Evolutionary conservation across 371 early-diverging fungal genomes (phyloP).

Genomic region (Chytridium lagenaria): DNA sequence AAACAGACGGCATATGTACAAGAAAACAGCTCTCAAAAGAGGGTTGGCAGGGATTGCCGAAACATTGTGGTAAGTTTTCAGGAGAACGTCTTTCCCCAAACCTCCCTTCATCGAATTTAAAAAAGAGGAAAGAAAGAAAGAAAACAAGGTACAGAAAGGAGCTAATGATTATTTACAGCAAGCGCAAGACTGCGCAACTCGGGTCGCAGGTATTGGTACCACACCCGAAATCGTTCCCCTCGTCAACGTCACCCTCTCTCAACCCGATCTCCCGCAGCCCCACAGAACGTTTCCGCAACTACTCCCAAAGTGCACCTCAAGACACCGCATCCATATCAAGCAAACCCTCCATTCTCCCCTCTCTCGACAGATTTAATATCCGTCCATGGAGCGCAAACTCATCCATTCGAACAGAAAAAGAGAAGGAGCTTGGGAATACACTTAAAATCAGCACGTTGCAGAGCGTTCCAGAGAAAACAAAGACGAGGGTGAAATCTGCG

Average conservation of each 20-base stretch:
- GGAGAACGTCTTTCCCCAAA: not conserved
- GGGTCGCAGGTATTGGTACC: not conserved
- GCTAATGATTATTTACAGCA: too few relatives aligned
- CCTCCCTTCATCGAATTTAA: not conserved
- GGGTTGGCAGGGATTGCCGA: conserved; percentile 7
- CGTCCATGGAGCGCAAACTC: conserved; percentile 8
- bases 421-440: not conserved
- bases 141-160: too few relatives aligned
- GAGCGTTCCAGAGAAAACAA: not conserved
- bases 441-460: not conserved
- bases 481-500: not conserved
- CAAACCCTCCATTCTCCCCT: not conserved
- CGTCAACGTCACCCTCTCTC: conserved; percentile 1
- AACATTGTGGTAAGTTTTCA: not conserved
- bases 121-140: not conserved
- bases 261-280: not conserved
- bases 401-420: not conserved
- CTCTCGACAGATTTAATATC: conserved; percentile 2
- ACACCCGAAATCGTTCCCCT: not conserved
- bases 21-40: not conserved
- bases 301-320: conserved; percentile 7
- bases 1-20: not conserved
- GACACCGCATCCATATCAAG: conserved; percentile 2
- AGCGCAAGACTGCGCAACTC: not conserved
- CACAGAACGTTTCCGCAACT: not conserved